Conservation (phyloP, 306 rosid species). For the Cucumis cinereus region DNA sequence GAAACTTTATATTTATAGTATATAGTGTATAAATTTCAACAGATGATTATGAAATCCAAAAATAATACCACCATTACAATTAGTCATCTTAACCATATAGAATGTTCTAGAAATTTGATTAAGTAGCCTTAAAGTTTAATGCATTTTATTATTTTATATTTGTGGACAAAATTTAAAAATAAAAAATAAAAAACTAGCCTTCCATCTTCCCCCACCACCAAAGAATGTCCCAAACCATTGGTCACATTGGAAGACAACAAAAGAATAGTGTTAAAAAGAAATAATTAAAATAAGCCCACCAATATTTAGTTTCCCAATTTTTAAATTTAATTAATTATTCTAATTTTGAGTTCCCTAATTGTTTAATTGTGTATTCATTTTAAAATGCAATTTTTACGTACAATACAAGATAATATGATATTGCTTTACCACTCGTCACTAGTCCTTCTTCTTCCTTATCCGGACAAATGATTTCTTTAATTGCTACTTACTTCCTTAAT, state of each 20-base stretch:
- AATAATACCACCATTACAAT: too few relatives aligned
- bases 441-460: neutral
- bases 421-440: neutral
- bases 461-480: neutral
- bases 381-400: too few relatives aligned
- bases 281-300: neutral
- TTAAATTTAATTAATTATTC: too few relatives aligned
- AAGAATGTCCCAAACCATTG: slow-evolving; percentile 3
- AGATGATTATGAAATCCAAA: too few relatives aligned
- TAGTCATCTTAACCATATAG: too few relatives aligned
- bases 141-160: neutral
- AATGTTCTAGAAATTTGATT: neutral
- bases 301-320: neutral
- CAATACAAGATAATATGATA: neutral
- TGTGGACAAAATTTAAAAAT: too few relatives aligned
- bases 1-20: too few relatives aligned
- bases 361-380: neutral
- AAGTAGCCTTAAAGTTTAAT: neutral
- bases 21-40: too few relatives aligned
- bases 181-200: neutral
- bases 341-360: neutral
- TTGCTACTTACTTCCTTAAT: neutral
- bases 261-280: neutral
- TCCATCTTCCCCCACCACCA: neutral
- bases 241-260: slow-evolving; percentile 4